Evolutionary conservation across 345 rosid genomes (phyloP).

Genomic region (Clausena lansium): DNA sequence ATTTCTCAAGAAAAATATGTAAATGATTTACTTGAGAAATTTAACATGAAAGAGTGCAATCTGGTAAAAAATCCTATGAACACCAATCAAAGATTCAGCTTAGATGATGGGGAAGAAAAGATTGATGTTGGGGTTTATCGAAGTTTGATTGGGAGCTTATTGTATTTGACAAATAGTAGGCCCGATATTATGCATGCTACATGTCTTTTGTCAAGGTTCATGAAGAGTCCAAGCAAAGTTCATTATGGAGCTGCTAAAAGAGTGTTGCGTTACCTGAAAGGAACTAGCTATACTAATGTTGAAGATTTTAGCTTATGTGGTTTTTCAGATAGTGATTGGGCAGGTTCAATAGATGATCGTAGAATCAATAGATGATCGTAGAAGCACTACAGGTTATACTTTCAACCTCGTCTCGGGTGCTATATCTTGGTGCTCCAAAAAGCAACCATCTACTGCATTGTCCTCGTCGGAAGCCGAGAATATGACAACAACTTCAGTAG

Average conservation of each 20-base stretch:
- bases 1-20: background rate
- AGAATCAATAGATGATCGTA: no score
- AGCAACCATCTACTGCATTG: no score
- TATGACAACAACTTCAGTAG: no score
- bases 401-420: no score
- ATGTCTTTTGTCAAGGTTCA: no score
- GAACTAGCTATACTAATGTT: background rate
- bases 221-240: background rate
- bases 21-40: background rate
- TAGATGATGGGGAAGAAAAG: background rate
- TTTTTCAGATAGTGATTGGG: background rate
- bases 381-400: no score
- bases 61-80: background rate
- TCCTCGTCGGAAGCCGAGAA: no score
- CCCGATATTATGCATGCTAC: no score
- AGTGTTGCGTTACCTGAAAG: background rate
- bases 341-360: background rate
- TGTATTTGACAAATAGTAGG: no score
- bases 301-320: background rate
- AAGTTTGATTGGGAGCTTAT: background rate
- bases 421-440: no score
- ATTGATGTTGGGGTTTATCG: background rate
- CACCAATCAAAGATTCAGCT: background rate
- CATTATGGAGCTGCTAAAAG: background rate
- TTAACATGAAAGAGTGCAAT: background rate